Evolutionary conservation across 805 yeast genomes (phyloP).

Genomic region (Starmera dryadoides): DNA sequence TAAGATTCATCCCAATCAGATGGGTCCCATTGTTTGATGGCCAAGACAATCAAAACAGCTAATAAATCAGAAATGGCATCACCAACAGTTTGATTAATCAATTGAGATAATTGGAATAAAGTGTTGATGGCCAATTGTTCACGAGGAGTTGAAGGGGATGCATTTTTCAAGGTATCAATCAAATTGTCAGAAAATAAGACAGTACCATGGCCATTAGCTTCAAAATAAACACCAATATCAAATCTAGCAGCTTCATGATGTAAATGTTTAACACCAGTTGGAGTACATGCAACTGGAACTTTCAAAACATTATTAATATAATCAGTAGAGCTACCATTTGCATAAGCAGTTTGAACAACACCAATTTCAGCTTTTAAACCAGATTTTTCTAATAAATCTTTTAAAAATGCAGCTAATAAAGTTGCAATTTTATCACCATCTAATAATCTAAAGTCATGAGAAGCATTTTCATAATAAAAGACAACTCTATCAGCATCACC

Average conservation of each 20-base stretch:
- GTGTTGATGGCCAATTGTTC: constrained; percentile 45
- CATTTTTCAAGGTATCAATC: constrained; percentile 28
- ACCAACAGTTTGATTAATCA: constrained; percentile 97
- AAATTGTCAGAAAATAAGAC: constrained; percentile 66
- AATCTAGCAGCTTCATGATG: constrained; percentile 84
- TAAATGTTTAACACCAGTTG: constrained; percentile 94
- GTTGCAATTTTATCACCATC: constrained; percentile 96
- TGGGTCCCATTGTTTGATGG: constrained; percentile 52
- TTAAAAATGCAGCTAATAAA: constrained; percentile 63
- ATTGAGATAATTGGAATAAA: constrained; percentile 51
- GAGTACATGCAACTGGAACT: constrained; percentile 79
- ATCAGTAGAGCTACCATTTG: constrained; percentile 85
- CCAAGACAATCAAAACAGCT: constrained; percentile 60
- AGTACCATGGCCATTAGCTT: constrained; percentile 99
- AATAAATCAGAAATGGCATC: constrained; percentile 93
- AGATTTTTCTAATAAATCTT: constrained; percentile 40
- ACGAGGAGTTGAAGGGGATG: constrained; percentile 30
- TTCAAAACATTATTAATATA: constrained; percentile 54
- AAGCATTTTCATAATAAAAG: constrained; percentile 50
- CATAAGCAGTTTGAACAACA: constrained; percentile 96
- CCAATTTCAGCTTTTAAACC: constrained; percentile 46
- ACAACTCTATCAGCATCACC: constrained; percentile 97
- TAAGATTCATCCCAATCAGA: constrained; percentile 70
- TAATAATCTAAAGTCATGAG: constrained; percentile 42
- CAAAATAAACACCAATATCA: constrained; percentile 92